Base-by-base conservation (phyloP, 176 grass and related monocot genomes). In the Metroxylon sagu region DNA sequence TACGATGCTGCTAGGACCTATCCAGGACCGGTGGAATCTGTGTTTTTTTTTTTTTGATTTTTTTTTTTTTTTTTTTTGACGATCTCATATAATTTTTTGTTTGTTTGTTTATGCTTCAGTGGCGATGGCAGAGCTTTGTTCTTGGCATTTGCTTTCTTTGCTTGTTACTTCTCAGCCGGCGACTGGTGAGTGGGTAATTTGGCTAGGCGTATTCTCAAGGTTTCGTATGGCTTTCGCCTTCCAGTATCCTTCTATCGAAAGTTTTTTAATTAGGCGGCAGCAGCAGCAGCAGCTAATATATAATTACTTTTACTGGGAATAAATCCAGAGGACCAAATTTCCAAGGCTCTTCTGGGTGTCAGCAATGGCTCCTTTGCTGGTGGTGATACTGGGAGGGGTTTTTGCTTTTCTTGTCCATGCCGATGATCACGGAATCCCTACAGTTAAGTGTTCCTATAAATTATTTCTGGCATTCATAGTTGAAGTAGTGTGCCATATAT, bases 341-440 rank as follows among this genome's bases (percentile, higher is more conserved):
- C 93, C 84, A 53, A 76, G 75, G 16, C 2, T 98, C 16, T 98
- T 98, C 66, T 98, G 84, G 93, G 81, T 98, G 71, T 80, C 93
- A 53, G 84, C 84, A 54, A 89, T 98, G 29, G 72, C 87, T 17
- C 93, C 93, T 21, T 75, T 98, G 52, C 29, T 98, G 50, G 79
- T 98, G 23, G 87, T 98, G 48, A 21, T 98, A 57, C 61, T 77
- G 14, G 93, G 93, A 18, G 84, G 87, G 23, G 4, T 92, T 56
- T 92, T 98, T 35, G 74, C 81, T 54, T 98, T 83, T 64, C 68
- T 98, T 14, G 84, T 91, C 57, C 75, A 98, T 29, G 87, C 75
- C 19, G 82, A 98, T 3, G 81, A 92, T 21, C 79, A 98, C 59
- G 93, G 93, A 23, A 92, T 98, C 16, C 87, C 79, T 25, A 98